Evolutionary conservation across 129 eudicot species (phyloP), one percentile per base, ranked within the genome.

Genomic region (Saussurea involucrata): DNA sequence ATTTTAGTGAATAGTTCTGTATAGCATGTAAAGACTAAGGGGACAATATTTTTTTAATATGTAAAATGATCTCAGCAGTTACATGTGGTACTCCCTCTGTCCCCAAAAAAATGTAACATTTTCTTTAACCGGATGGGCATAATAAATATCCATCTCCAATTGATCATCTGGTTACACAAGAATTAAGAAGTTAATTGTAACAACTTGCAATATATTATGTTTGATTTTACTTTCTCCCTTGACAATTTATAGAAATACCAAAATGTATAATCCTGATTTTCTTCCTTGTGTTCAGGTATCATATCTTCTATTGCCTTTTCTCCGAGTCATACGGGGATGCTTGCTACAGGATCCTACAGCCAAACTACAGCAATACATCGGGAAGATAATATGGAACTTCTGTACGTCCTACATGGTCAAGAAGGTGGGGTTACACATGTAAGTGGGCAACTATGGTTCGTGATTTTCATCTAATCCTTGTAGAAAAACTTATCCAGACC

Each of bases 361-460:
- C 98, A 91, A 85, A 91, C 96, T 15, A 89, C 92, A 75, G 98
- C 97, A 15, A 79, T 95, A 79, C 85, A 89, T 78, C 85, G 92
- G 73, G 98, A 95, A 85, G 98, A 91, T 77, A 95, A 91, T 82
- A 89, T 95, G 98, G 98, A 95, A 83, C 83, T 69, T 32, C 75
- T 95, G 80, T 95, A 95, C 80, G 86, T 95, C 42, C 73, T 95
- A 78, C 98, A 91, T 82, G 98, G 98, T 83, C 98, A 91, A 85
- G 94, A 95, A 86, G 98, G 98, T 68, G 98, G 98, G 79, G 93
- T 95, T 61, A 95, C 98, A 25, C 98, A 95, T 83, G 98, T 95
- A 92, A 89, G 96, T 87, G 76, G 40, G 63, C 58, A 65, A 75
- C 33, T 64, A 24, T 42, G 9, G 64, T 13, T 69, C 5, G n/a